Conservation (phyloP, 1,284 basidiomycete genomes). For the Moesziomyces aphidis region DNA sequence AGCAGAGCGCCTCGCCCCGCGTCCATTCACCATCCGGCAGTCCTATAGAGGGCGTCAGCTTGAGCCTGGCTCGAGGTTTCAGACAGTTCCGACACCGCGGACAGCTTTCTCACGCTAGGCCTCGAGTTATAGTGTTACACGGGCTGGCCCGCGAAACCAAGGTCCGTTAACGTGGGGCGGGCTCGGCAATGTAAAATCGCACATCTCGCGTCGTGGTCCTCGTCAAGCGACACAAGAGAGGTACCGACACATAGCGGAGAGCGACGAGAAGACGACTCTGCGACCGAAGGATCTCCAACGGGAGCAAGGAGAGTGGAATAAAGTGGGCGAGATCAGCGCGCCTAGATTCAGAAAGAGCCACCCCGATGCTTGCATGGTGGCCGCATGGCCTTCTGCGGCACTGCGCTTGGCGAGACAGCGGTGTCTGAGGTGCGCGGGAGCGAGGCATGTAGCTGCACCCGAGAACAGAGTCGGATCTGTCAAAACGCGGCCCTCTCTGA, state of each 20-base stretch:
- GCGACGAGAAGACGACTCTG: no score
- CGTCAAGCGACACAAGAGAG: no score
- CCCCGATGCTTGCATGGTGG: neutral
- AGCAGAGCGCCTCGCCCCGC: no score
- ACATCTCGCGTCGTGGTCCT: no score
- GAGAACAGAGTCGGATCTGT: neutral
- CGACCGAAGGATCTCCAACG: no score
- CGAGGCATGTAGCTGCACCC: conserved; percentile 22
- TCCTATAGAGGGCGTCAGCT: no score
- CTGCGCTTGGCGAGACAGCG: conserved; percentile 27
- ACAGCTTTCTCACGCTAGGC: neutral
- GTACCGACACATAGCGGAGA: no score
- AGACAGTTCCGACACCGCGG: neutral
- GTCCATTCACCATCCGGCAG: no score
- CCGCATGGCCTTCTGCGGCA: conserved; percentile 12
- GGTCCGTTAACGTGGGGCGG: neutral
- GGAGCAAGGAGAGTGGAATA: no score
- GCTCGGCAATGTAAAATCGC: no score
- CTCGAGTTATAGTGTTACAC: neutral
- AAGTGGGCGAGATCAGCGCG: neutral
- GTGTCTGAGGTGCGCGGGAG: conserved; percentile 31
- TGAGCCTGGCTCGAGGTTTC: no score
- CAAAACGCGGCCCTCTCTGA: neutral
- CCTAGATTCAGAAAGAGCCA: conserved; percentile 30
- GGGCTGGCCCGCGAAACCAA: neutral